Evolutionary conservation across 495 filamentous ascomycete genomes (phyloP).

Genomic region (Cercophora scortea): DNA sequence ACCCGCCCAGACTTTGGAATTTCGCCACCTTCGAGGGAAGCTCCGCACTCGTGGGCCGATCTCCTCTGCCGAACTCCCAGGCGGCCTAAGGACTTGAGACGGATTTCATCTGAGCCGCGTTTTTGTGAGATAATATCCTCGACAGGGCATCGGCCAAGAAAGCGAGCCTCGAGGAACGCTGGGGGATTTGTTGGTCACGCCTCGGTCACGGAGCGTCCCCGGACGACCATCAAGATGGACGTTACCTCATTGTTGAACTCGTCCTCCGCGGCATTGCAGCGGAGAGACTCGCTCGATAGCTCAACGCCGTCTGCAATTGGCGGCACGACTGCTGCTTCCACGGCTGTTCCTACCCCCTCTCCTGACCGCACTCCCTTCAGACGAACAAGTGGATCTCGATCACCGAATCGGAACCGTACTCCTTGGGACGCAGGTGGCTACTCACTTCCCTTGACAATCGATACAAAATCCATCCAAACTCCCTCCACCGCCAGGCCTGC

Average conservation of each 20-base stretch:
- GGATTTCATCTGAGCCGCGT: background rate
- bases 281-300: constrained; percentile 14
- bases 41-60: background rate
- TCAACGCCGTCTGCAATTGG: constrained; percentile 20
- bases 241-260: constrained; percentile 29
- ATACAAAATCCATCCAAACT: constrained; percentile 23
- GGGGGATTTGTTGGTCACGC: no score
- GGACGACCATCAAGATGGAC: constrained; percentile 7
- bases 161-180: no score
- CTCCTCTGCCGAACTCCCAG: background rate
- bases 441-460: constrained; percentile 24
- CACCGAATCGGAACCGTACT: constrained; percentile 29
- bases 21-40: background rate
- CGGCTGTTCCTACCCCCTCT: constrained; percentile 17
- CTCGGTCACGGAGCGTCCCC: no score
- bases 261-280: constrained; percentile 13
- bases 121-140: no score
- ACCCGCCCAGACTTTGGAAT: background rate
- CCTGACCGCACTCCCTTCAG: constrained; percentile 17
- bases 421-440: constrained; percentile 42
- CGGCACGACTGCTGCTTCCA: constrained; percentile 12
- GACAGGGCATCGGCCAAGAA: no score
- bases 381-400: constrained; percentile 17
- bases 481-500: constrained; percentile 5
- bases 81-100: background rate